Evolutionary conservation across 2,329 filamentous ascomycete genomes (phyloP), one percentile per base, ranked within the genome.

Genomic region (Aureobasidium sp.): DNA sequence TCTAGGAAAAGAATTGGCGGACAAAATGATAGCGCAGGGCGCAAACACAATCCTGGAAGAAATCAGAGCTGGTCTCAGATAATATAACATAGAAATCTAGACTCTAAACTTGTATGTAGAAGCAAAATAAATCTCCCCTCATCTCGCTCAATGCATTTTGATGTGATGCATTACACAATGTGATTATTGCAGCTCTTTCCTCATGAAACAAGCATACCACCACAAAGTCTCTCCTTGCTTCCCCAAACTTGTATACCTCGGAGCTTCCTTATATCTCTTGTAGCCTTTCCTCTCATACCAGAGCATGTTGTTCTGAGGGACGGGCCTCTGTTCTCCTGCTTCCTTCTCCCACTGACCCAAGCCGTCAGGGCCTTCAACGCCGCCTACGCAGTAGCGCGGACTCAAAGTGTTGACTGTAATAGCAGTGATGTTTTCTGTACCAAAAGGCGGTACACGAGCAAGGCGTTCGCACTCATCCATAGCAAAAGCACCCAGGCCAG

Each of bases 41-140:
- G 92, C 91, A 10, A 86, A 85, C 66, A 86, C 84, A 73, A 96
- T 97, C 66, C 76, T 97, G 65, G 84, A 92, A 67, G 84, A 82
- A 39, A 61, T 61, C 47, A 61, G 55, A 47, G 42, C 55, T 26
- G 55, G 52, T 27, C 52, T 56, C 39, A 44, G 52, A 44, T 56
- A 34, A 56, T 26, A 2, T 1, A 34, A 26, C 8, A 2, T 27
- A 20, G 1, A n/a, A 23, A 1, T 34, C n/a, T 15, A 44, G 2
- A 44, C 10, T 29, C 26, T 13, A 27, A 41, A 10, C 27, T 4
- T 55, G 51, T 55, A 55, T n/a, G 29, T 55, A 55, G 27, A 20
- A 34, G 3, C 9, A 9, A 23, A 15, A 34, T 7, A 34, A 10
- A 44, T 44, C 52, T 44, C 52, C 15, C 5, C 52, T 34, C 52